Evolutionary conservation across 2,329 filamentous ascomycete species (phyloP).

Genomic region (Xylariaceae sp.): DNA sequence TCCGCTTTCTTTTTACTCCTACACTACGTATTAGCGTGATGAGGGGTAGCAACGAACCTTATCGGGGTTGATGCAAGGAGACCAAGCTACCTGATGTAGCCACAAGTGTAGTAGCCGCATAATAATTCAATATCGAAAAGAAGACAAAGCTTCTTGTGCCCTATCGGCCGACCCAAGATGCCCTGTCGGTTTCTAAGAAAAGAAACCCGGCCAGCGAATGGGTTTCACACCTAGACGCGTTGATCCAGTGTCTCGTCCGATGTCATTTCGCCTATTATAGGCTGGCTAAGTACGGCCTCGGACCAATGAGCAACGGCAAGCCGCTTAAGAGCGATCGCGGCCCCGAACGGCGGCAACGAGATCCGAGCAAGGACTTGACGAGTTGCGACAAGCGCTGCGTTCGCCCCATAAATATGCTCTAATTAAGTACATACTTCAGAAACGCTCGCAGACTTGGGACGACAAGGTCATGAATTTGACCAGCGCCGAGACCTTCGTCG

Average conservation of each 20-base stretch:
- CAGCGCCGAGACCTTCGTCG: slow-evolving; percentile 5
- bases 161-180: slow-evolving; percentile 13
- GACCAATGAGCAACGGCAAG: slow-evolving; percentile 29
- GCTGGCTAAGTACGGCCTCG: slow-evolving; percentile 10
- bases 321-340: slow-evolving; percentile 32
- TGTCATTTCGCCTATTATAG: slow-evolving; percentile 17
- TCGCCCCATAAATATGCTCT: slow-evolving; percentile 23
- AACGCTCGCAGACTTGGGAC: slow-evolving; percentile 23
- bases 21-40: slow-evolving; percentile 24
- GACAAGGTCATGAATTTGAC: slow-evolving; percentile 9
- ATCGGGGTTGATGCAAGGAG: slow-evolving; percentile 26
- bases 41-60: slow-evolving; percentile 28
- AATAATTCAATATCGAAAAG: slow-evolving; percentile 17
- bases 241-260: slow-evolving; percentile 26
- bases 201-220: slow-evolving; percentile 20
- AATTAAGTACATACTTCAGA: slow-evolving; percentile 20
- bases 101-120: slow-evolving; percentile 25
- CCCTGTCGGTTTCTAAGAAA: slow-evolving; percentile 27
- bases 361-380: slow-evolving; percentile 22
- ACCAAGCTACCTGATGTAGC: slow-evolving; percentile 7
- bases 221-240: slow-evolving; percentile 27
- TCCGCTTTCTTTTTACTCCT: slow-evolving; percentile 25
- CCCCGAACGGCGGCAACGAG: slow-evolving; percentile 30
- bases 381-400: slow-evolving; percentile 34
- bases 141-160: slow-evolving; percentile 13